Evolutionary conservation across 2,329 filamentous ascomycete genomes (phyloP).

Genomic region (Aspergillus latus): DNA sequence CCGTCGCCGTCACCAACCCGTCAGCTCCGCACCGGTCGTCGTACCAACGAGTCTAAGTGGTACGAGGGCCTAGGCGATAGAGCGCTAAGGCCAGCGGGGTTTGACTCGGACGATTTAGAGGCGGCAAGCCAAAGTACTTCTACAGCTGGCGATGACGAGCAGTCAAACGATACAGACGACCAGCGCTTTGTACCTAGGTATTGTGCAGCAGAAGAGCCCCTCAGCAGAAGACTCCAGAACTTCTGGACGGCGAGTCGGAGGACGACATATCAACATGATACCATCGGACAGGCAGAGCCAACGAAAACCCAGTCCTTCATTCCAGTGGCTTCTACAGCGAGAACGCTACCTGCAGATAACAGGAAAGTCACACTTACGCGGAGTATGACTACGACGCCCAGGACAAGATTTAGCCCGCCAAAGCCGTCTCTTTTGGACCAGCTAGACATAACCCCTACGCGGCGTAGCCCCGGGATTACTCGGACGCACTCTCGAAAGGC

Average conservation of each 20-base stretch:
- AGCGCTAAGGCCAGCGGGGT: constrained; percentile 37
- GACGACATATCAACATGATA: constrained; percentile 23
- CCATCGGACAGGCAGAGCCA: constrained; percentile 19
- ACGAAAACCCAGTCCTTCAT: constrained; percentile 18
- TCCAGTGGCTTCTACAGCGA: constrained; percentile 20
- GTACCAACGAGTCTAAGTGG: constrained; percentile 31
- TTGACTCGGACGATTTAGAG: constrained; percentile 37
- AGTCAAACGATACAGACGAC: constrained; percentile 29
- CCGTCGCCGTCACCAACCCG: constrained; percentile 15
- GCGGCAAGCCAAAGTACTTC: constrained; percentile 34
- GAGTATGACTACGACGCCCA: constrained; percentile 36
- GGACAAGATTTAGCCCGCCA: constrained; percentile 41
- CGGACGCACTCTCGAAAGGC: constrained; percentile 27
- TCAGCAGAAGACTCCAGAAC: constrained; percentile 40
- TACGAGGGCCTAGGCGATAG: constrained; percentile 36
- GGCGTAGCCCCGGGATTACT: constrained; percentile 29
- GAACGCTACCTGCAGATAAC: constrained; percentile 24
- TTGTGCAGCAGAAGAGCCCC: constrained; percentile 31
- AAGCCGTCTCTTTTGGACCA: constrained; percentile 41
- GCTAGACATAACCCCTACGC: constrained; percentile 39
- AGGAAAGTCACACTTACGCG: constrained; percentile 38
- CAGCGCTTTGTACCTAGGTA: constrained; percentile 32
- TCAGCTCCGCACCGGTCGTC: constrained; percentile 27
- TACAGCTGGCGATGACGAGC: constrained; percentile 32
- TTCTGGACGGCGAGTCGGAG: constrained; percentile 40